phyloP scores from a whole-genome alignment of 371 early-diverging fungal genomes.

The Umbelopsis sp. region DNA sequence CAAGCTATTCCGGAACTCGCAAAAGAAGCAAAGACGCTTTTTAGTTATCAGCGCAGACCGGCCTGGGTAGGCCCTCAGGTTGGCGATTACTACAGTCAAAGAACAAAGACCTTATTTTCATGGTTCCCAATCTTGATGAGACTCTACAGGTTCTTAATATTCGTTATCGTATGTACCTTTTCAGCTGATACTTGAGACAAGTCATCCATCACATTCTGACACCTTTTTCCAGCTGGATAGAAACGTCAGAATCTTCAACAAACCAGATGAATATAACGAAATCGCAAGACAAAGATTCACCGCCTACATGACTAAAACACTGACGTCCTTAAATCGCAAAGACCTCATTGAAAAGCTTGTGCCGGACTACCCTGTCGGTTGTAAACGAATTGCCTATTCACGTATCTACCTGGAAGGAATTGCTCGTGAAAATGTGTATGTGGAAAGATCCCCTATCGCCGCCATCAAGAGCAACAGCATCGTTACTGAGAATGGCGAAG shows the following conservation, averaged over 20 bases:
- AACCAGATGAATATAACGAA: background rate
- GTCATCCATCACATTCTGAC: background rate
- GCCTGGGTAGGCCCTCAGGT: constrained; percentile 22
- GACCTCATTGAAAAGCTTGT: constrained; percentile 45
- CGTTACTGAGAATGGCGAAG: constrained; percentile 26
- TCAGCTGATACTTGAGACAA: background rate
- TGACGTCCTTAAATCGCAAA: constrained; percentile 23
- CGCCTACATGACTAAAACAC: background rate
- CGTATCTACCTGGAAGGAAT: constrained; percentile 31
- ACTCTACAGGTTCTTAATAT: constrained; percentile 25
- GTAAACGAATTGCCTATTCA: constrained; percentile 34
- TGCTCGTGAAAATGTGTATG: constrained; percentile 25
- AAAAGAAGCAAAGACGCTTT: constrained; percentile 20
- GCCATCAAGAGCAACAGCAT: constrained; percentile 29
- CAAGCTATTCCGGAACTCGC: constrained; percentile 29
- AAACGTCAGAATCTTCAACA: background rate
- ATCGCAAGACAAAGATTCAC: background rate
- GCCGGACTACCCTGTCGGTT: constrained; percentile 34
- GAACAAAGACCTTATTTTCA: constrained; percentile 23
- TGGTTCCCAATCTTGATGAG: constrained; percentile 29
- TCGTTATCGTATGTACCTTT: constrained; percentile 15
- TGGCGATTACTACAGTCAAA: constrained; percentile 20
- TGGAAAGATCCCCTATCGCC: constrained; percentile 24
- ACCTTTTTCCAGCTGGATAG: background rate
- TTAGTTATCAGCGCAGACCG: constrained; percentile 29